These are phyloP conservation scores for Aureobasidium vineae DNA, from an alignment of 2,329 filamentous ascomycete genomes.

Conservation along the genomic window DNA sequence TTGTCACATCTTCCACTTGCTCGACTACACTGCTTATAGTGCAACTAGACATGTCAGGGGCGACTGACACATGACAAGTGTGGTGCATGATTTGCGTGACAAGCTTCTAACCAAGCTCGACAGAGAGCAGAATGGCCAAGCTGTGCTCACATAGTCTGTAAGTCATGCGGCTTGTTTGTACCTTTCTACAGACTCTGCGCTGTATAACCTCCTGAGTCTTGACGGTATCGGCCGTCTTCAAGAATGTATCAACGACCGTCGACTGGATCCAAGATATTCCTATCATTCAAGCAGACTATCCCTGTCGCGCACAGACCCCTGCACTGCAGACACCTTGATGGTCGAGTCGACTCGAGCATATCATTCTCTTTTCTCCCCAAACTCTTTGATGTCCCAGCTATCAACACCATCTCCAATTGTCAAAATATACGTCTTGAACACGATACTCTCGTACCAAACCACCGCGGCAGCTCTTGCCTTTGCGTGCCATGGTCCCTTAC, in stretches of 20 bases:
- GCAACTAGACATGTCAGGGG: neutral
- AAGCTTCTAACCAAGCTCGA: slow-evolving; percentile 9
- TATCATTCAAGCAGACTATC: too few species aligned
- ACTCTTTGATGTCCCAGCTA: slow-evolving; percentile 51
- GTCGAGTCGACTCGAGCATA: neutral
- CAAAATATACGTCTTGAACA: slow-evolving; percentile 49
- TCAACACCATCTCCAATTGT: slow-evolving; percentile 64
- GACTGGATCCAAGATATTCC: too few species aligned
- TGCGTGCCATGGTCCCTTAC: slow-evolving; percentile 57
- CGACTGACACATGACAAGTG: neutral
- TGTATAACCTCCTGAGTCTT: neutral
- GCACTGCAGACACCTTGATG: neutral
- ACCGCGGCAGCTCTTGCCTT: slow-evolving; percentile 52
- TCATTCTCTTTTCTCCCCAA: neutral
- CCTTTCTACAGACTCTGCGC: neutral
- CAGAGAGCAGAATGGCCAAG: neutral
- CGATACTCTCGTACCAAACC: slow-evolving; percentile 47
- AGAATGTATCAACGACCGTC: neutral
- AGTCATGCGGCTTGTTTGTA: neutral
- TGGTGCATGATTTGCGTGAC: neutral
- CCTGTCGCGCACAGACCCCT: neutral
- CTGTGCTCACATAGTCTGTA: neutral
- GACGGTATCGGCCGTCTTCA: neutral
- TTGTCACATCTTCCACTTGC: neutral
- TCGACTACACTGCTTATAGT: neutral